Evolutionary conservation across 1,284 basidiomycete genomes (phyloP).

Genomic region (Meira nashicola): DNA sequence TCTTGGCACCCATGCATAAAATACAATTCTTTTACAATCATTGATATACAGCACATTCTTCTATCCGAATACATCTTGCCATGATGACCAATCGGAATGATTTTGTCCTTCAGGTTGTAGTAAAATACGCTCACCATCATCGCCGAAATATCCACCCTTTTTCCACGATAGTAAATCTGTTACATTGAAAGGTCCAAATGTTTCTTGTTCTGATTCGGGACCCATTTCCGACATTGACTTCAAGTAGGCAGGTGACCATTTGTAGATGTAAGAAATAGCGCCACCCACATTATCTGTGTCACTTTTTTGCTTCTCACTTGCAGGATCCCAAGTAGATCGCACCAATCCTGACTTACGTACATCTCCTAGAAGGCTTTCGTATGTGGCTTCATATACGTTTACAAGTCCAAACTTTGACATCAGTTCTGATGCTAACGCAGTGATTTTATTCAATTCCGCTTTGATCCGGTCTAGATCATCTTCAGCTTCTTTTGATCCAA

Average conservation of each 20-base stretch:
- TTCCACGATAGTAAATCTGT: slow-evolving; percentile 38
- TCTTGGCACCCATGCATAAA: no score
- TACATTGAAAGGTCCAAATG: slow-evolving; percentile 40
- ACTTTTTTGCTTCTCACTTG: slow-evolving; percentile 12
- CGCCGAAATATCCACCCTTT: slow-evolving; percentile 45
- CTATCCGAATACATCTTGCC: no score
- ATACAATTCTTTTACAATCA: no score
- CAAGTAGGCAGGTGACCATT: slow-evolving; percentile 45
- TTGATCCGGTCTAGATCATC: slow-evolving; percentile 12
- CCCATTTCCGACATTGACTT: slow-evolving; percentile 24
- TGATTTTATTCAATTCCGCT: slow-evolving; percentile 33
- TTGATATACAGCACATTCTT: no score
- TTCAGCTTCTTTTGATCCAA: neutral
- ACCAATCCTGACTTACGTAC: slow-evolving; percentile 42
- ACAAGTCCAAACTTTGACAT: slow-evolving; percentile 43
- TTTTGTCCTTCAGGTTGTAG: slow-evolving; percentile 10
- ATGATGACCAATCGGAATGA: no score
- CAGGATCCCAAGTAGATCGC: slow-evolving; percentile 44
- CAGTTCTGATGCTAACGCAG: slow-evolving; percentile 38
- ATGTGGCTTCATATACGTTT: slow-evolving; percentile 49
- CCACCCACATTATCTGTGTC: neutral
- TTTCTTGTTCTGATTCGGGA: slow-evolving; percentile 25
- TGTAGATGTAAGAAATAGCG: slow-evolving; percentile 24
- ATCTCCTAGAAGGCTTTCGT: slow-evolving; percentile 36
- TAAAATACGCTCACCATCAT: slow-evolving; percentile 33